Base-by-base conservation (phyloP, 805 yeast genomes). In the Candida insectalens region DNA sequence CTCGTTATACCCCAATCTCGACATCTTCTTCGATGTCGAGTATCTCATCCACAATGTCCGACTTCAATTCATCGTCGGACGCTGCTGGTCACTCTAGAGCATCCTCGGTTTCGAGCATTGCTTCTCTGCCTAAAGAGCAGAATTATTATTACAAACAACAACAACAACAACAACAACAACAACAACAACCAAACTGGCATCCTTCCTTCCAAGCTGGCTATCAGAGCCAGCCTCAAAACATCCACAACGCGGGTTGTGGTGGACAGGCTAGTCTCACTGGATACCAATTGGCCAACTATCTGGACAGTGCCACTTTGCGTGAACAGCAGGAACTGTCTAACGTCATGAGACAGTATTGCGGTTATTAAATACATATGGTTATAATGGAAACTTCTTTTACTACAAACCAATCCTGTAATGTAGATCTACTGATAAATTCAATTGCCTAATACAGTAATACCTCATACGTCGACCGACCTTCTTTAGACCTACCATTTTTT, bases 281-380 rank as follows among this genome's bases (percentile, higher is more conserved):
- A 6, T 2, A 19, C 10, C 27, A 30, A 18, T 9, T 30, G 25
- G 43, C 40, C 29, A 43, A 47, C 21, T 44, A 51, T 35, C 46
- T 57, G 29, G 57, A 57, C 35, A 43, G 53, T 5, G 58, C 48
- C 25, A 60, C 60, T n/a, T 38, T 43, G 28, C 49, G 44, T 19
- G 62, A 57, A 40, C 59, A 57, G 33, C 52, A 48, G 38, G 56
- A 57, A 39, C 45, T 57, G 29, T 51, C 46, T 35, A 47, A 46
- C 20, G 39, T 56, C 25, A 52, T 57, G 44, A 56, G 53, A 46
- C 55, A 53, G 37, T 57, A 57, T 45, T 55, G 60, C 34, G 43
- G 53, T 32, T 20, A 21, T 17, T 33, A 21, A 19, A 19, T 17
- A 21, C 23, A n/a, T n/a, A n/a, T n/a, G n/a, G n/a, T n/a, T n/a